A percentile compares a stretch with the other conserved stretches of the same genome.
Evolutionary conservation across 2,329 filamentous ascomycete species (phyloP).

Genomic region (Tolypocladium inflatum): DNA sequence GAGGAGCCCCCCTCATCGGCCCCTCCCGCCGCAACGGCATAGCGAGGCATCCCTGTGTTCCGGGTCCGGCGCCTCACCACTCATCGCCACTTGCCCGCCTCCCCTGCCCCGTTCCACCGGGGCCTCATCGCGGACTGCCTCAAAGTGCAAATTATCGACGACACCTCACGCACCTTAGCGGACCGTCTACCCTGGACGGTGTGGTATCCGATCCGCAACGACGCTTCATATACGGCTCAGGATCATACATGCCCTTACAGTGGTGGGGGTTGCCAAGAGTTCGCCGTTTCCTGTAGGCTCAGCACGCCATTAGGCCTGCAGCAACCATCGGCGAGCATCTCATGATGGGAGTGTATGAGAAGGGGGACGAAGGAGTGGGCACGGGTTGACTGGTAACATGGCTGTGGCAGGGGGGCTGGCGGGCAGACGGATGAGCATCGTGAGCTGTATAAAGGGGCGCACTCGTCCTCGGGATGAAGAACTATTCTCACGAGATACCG

Average conservation of each 20-base stretch:
- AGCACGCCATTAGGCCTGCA: not conserved
- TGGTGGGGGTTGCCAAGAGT: not conserved
- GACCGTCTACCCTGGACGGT: no score
- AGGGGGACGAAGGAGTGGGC: not conserved
- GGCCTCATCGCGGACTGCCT: no score
- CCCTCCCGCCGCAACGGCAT: no score
- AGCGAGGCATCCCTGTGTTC: no score
- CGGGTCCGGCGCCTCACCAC: no score
- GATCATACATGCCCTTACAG: not conserved
- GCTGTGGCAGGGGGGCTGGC: not conserved
- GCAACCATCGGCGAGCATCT: not conserved
- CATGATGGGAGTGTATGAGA: not conserved
- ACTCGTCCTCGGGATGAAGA: not conserved
- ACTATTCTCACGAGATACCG: no score
- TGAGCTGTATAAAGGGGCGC: not conserved
- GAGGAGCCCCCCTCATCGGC: no score
- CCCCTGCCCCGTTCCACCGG: no score
- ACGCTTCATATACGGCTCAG: not conserved
- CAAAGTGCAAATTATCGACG: no score
- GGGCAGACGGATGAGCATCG: not conserved
- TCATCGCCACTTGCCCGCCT: no score
- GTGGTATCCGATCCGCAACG: not conserved
- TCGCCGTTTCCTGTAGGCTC: not conserved
- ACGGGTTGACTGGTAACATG: not conserved
- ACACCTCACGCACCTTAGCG: no score